These are phyloP conservation scores for Aspergillus niger DNA, from an alignment of 2,329 filamentous ascomycete species.

Conservation along the genomic window DNA sequence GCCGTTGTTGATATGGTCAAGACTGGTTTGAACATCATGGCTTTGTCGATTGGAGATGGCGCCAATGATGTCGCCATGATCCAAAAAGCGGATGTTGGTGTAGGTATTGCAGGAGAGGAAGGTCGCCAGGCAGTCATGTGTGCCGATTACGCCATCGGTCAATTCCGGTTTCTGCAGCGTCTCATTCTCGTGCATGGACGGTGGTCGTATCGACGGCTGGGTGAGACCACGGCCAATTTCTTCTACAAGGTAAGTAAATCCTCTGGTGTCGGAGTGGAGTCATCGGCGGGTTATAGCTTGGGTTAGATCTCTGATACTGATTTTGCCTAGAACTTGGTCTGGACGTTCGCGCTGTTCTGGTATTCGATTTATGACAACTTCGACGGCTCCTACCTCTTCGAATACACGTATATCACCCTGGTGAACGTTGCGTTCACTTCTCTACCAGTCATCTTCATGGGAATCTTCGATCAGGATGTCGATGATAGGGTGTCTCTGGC, in stretches of 20 bases:
- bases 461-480: slow-evolving; percentile 7
- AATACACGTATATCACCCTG: slow-evolving; percentile 9
- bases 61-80: slow-evolving; percentile 98
- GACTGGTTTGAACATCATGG: slow-evolving; percentile 54
- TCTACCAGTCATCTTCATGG: slow-evolving; percentile 7
- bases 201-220: slow-evolving; percentile 73
- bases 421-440: slow-evolving; percentile 9
- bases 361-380: slow-evolving; percentile 11
- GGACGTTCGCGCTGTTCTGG: slow-evolving; percentile 7
- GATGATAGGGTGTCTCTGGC: slow-evolving; percentile 9
- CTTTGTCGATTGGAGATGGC: slow-evolving; percentile 85
- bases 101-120: slow-evolving; percentile 89
- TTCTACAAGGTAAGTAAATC: slow-evolving; percentile 7
- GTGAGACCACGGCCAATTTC: slow-evolving; percentile 8
- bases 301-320: neutral
- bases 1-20: slow-evolving; percentile 7
- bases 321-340: slow-evolving; percentile 7
- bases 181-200: slow-evolving; percentile 85
- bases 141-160: slow-evolving; percentile 89
- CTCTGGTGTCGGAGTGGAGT: neutral
- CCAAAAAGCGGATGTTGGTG: slow-evolving; percentile 89
- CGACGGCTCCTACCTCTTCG: slow-evolving; percentile 7
- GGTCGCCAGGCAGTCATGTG: slow-evolving; percentile 92
- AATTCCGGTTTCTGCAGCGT: slow-evolving; percentile 83
- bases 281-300: neutral